Evolutionary conservation across 148 eudicot species (phyloP).

Genomic region (Dysphania ambrosioides): DNA sequence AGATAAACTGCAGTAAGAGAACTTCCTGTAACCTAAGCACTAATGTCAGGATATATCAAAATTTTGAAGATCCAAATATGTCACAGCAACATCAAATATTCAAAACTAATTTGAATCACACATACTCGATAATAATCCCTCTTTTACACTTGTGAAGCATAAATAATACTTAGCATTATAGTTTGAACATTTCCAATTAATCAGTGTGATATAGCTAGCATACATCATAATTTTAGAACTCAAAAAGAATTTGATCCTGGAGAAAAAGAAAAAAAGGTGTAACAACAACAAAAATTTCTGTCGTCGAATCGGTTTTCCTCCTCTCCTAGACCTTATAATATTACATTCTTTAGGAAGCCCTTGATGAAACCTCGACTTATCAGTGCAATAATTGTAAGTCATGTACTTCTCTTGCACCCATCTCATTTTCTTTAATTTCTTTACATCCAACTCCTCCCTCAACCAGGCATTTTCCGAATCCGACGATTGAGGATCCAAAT

Average conservation of each 20-base stretch:
- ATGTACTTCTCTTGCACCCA: neutral
- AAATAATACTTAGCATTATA: no score
- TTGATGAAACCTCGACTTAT: neutral
- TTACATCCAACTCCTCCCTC: neutral
- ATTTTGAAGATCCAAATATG: no score
- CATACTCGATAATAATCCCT: no score
- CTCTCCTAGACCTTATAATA: neutral
- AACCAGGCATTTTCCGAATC: neutral
- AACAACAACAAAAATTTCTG: neutral
- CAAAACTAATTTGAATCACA: no score
- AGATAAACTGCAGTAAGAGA: neutral
- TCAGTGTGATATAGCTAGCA: neutral
- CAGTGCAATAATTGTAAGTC: slow-evolving; percentile 3
- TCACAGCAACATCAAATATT: neutral
- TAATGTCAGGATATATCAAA: no score
- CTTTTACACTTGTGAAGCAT: no score
- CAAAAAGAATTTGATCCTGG: no score
- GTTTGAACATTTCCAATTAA: neutral
- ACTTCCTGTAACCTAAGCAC: no score
- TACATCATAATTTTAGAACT: neutral
- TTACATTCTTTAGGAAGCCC: slow-evolving; percentile 1
- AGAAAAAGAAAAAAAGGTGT: neutral
- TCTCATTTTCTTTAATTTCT: neutral
- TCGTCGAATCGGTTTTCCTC: neutral
- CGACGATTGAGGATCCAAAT: neutral